Percentiles rank a stretch among this genome's conserved stretches.
These are phyloP conservation scores for Lumnitzera littorea DNA, from an alignment of 345 rosid species.

Conservation along the genomic window DNA sequence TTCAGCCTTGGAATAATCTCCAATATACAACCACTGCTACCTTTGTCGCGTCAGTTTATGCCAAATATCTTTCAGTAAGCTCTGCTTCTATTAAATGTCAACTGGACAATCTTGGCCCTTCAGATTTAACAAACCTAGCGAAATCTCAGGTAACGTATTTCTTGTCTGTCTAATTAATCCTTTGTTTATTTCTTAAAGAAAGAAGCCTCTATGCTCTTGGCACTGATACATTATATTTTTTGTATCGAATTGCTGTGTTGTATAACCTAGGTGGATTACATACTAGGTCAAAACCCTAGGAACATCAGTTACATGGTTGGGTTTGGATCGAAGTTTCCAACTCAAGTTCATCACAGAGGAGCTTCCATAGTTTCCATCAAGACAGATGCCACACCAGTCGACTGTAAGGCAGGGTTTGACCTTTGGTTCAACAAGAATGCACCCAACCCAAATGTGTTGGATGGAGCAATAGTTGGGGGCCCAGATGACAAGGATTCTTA, in stretches of 20 bases:
- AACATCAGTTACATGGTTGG: constrained; percentile 49
- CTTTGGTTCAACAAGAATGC: constrained; percentile 29
- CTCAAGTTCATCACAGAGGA: constrained; percentile 37
- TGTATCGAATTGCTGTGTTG: too few species aligned
- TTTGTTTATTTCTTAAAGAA: not conserved
- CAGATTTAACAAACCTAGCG: constrained; percentile 24
- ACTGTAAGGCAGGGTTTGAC: constrained; percentile 30
- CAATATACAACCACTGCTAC: constrained; percentile 25
- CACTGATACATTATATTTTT: too few species aligned
- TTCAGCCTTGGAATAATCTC: constrained; percentile 26
- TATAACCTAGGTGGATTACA: constrained; percentile 28
- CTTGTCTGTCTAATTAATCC: not conserved
- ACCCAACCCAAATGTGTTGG: constrained; percentile 51
- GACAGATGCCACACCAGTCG: constrained; percentile 15
- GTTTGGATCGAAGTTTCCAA: constrained; percentile 33
- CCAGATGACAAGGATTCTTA: constrained; percentile 51
- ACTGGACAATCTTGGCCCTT: constrained; percentile 18
- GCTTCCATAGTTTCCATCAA: constrained; percentile 34
- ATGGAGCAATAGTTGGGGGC: constrained; percentile 69
- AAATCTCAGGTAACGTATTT: constrained; percentile 28
- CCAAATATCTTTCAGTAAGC: constrained; percentile 22
- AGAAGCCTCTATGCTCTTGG: too few species aligned
- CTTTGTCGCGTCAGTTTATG: constrained; percentile 18
- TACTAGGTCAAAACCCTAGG: constrained; percentile 42
- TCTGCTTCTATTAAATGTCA: constrained; percentile 26